phyloP scores from a whole-genome alignment of 805 yeast species.

The Yamadazyma phyllophila region DNA sequence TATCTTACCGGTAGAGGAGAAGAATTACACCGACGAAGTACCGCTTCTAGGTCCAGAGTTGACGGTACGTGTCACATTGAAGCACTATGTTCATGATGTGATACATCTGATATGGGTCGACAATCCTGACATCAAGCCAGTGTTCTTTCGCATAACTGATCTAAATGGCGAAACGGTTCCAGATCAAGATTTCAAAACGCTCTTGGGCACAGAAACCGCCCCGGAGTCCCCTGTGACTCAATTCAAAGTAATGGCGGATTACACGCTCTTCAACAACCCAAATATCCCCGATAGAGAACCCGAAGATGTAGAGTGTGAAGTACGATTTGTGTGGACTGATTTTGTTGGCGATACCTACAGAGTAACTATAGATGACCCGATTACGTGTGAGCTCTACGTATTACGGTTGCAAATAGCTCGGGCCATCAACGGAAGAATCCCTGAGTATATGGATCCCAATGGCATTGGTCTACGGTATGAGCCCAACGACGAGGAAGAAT shows the following conservation, averaged over 20 bases:
- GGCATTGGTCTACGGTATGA: conserved; percentile 13
- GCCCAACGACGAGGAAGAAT: conserved; percentile 8
- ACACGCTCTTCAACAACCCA: conserved; percentile 18
- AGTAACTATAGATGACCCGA: conserved; percentile 18
- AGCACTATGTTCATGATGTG: conserved; percentile 23
- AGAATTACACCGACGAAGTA: background rate
- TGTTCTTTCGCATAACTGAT: conserved; percentile 15
- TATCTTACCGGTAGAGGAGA: conserved; percentile 10
- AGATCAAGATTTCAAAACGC: conserved; percentile 8
- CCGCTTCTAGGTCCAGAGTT: conserved; percentile 8
- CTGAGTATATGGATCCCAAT: conserved; percentile 12
- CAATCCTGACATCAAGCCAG: conserved; percentile 28
- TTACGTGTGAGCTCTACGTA: conserved; percentile 19
- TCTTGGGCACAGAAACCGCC: conserved; percentile 10
- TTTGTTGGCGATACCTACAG: conserved; percentile 6
- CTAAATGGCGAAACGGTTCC: conserved; percentile 9
- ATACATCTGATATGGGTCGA: conserved; percentile 28
- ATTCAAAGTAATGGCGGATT: conserved; percentile 23
- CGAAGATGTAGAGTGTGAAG: conserved; percentile 23
- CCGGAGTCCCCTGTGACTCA: conserved; percentile 8
- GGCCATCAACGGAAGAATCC: conserved; percentile 12
- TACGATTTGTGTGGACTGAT: conserved; percentile 18
- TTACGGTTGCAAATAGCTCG: conserved; percentile 20
- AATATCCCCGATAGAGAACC: conserved; percentile 25
- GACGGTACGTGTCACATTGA: conserved; percentile 21